Evolutionary conservation across 176 grass and related monocot species (phyloP).

Genomic region (Ensete glaucum): DNA sequence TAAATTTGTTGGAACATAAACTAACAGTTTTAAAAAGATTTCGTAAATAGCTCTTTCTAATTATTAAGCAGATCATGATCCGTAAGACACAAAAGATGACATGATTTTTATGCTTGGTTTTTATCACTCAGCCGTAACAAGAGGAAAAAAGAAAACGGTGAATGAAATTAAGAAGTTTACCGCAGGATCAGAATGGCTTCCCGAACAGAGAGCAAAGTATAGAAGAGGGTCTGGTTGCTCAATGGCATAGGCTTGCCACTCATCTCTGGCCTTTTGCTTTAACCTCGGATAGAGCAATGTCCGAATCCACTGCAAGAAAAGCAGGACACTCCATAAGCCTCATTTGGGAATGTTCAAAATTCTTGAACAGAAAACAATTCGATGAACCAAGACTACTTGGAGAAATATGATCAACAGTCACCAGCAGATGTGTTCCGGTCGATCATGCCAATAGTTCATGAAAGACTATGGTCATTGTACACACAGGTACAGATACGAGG

Average conservation of each 20-base stretch:
- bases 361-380: not conserved
- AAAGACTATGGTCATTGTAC: not conserved
- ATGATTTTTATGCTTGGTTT: too few species aligned
- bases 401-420: not conserved
- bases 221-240: conserved; percentile 84
- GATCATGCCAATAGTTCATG: not conserved
- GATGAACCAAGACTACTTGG: not conserved
- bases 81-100: too few species aligned
- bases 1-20: too few species aligned
- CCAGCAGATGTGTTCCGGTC: not conserved
- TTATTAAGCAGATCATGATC: too few species aligned
- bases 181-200: conserved; percentile 98
- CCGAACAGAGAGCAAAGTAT: conserved; percentile 89
- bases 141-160: not conserved
- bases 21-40: too few species aligned
- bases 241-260: conserved; percentile 75
- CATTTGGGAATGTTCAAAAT: not conserved
- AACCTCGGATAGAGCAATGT: conserved; percentile 77
- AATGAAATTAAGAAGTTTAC: conserved; percentile 33
- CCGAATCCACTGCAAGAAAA: conserved; percentile 80
- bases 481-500: not conserved
- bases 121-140: too few species aligned
- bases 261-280: conserved; percentile 71
- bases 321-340: conserved; percentile 2
- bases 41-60: too few species aligned